Percentiles rank a stretch among this genome's conserved stretches.
phyloP scores from a whole-genome alignment of 257 asterid species.

The Plectranthus barbatus region DNA sequence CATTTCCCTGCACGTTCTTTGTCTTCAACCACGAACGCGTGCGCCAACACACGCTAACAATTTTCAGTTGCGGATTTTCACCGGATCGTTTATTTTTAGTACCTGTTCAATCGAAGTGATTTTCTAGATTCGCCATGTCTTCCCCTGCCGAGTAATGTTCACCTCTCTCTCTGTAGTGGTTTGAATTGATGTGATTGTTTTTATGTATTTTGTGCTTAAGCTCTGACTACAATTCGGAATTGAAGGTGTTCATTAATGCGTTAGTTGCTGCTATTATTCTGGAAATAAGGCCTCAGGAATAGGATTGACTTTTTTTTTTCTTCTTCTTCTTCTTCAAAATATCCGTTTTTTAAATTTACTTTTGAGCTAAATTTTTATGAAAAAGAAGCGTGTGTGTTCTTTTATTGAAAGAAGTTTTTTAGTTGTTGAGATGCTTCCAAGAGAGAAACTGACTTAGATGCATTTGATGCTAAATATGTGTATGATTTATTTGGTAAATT shows the following conservation, averaged over 20 bases:
- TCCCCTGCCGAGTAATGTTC: constrained; percentile 80
- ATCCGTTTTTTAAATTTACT: too few relatives aligned
- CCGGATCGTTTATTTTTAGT: not conserved
- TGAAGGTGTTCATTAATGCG: not conserved
- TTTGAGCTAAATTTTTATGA: not conserved
- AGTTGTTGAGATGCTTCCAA: not conserved
- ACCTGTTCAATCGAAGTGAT: not conserved
- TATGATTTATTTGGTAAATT: not conserved
- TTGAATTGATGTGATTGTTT: not conserved
- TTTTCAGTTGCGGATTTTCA: not conserved
- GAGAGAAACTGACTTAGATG: not conserved
- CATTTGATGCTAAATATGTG: not conserved
- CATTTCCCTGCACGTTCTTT: not conserved
- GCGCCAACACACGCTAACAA: not conserved
- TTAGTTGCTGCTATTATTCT: constrained; percentile 3
- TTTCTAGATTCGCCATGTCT: constrained; percentile 52
- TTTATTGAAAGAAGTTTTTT: not conserved
- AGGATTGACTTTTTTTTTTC: too few relatives aligned
- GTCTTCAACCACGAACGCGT: not conserved
- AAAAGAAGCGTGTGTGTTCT: not conserved
- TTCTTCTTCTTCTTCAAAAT: too few relatives aligned
- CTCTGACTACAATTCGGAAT: not conserved
- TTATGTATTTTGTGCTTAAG: not conserved
- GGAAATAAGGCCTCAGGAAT: not conserved
- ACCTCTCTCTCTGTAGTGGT: not conserved